phyloP scores from a whole-genome alignment of 2,329 filamentous ascomycete genomes.

The Stagonosporopsis cucurbitacearum region DNA sequence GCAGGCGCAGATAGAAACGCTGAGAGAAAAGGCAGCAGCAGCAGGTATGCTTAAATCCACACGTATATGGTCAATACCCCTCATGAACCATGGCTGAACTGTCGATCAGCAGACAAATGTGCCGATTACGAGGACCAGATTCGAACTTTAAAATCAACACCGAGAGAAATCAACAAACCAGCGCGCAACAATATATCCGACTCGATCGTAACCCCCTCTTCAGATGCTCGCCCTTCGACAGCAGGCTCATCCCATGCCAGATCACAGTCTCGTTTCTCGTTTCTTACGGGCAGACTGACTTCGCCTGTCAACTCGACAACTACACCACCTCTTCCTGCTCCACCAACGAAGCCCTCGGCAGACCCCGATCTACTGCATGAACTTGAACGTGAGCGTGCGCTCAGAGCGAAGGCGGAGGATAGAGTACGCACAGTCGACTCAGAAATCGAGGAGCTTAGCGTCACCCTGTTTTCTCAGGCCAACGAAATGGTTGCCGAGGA shows the following conservation, averaged over 20 bases:
- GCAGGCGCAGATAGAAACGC: conserved; percentile 71
- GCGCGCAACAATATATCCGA: conserved; percentile 31
- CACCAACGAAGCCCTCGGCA: conserved; percentile 1
- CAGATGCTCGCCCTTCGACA: conserved; percentile 39
- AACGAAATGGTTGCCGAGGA: conserved; percentile 88
- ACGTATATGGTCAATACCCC: not conserved
- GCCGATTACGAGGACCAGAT: conserved; percentile 85
- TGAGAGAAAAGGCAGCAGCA: conserved; percentile 74
- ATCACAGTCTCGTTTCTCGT: conserved; percentile 51
- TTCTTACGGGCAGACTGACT: conserved; percentile 50
- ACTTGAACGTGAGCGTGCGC: conserved; percentile 69
- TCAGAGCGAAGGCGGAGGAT: conserved; percentile 73
- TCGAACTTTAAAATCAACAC: conserved; percentile 54
- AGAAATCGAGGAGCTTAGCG: conserved; percentile 81
- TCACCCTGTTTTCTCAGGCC: conserved; percentile 78
- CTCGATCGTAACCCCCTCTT: conserved; percentile 26
- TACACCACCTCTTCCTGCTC: conserved; percentile 22
- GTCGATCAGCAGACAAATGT: conserved; percentile 59
- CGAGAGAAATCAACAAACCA: conserved; percentile 19
- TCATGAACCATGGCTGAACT: conserved; percentile 9
- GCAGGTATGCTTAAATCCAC: conserved; percentile 53
- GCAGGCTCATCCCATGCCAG: conserved; percentile 38
- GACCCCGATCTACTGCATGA: conserved; percentile 64
- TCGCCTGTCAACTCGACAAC: conserved; percentile 38
- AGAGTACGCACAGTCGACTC: conserved; percentile 69